phyloP scores from a whole-genome alignment of 164 flowering plant genomes.

The Piper betle region DNA sequence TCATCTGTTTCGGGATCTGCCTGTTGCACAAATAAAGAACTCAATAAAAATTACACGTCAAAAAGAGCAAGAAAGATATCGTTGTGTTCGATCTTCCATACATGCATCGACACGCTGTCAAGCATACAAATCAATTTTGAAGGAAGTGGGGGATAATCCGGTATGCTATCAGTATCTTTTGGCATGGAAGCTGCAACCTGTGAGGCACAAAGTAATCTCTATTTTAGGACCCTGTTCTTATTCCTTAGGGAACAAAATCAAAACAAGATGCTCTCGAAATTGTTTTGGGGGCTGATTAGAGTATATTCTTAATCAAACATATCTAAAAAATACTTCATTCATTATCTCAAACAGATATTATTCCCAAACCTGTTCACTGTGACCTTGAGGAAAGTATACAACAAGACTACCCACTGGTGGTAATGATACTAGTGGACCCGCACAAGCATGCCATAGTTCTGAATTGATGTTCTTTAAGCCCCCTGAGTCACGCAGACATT shows the following conservation, averaged over 20 bases:
- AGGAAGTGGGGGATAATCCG: slow-evolving; percentile 88
- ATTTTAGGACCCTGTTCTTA: background rate
- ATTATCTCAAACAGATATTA: no score
- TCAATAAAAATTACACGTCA: slow-evolving; percentile 1
- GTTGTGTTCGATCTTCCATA: slow-evolving; percentile 20
- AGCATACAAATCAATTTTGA: slow-evolving; percentile 90
- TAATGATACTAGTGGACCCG: slow-evolving; percentile 85
- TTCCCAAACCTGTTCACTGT: slow-evolving; percentile 75
- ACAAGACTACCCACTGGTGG: slow-evolving; percentile 95
- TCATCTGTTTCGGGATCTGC: slow-evolving; percentile 96
- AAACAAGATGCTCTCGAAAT: background rate
- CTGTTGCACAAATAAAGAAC: slow-evolving; percentile 20
- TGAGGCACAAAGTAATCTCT: background rate
- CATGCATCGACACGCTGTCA: slow-evolving; percentile 83
- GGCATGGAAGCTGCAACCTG: slow-evolving; percentile 99
- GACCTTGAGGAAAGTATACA: slow-evolving; percentile 98
- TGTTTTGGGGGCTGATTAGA: no score
- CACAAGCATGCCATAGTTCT: slow-evolving; percentile 99
- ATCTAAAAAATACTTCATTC: no score
- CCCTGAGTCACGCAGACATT: slow-evolving; percentile 24
- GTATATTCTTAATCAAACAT: no score
- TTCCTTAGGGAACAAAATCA: background rate
- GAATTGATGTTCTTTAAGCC: slow-evolving; percentile 78
- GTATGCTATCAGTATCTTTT: slow-evolving; percentile 74
- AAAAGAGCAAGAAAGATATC: background rate